These are phyloP conservation scores for Colletotrichum brevisporum DNA, from an alignment of 2,329 filamentous ascomycete species.

Conservation along the genomic window DNA sequence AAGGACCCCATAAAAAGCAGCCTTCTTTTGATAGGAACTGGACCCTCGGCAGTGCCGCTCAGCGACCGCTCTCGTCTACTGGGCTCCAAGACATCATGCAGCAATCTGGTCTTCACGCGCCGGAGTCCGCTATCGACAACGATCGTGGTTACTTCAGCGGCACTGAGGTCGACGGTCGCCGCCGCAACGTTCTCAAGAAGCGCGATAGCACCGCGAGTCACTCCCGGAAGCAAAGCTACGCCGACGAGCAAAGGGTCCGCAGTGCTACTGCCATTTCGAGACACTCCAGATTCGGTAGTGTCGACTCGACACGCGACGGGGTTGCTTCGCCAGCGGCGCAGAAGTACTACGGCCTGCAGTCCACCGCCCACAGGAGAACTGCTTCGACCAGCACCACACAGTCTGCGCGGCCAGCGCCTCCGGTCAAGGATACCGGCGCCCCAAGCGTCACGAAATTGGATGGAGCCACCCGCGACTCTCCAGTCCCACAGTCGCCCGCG, in stretches of 20 bases:
- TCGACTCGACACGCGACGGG: conserved; percentile 79
- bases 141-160: conserved; percentile 96
- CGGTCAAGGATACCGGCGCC: conserved; percentile 67
- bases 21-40: conserved; percentile 80
- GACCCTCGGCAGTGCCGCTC: conserved; percentile 70
- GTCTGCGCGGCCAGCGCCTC: conserved; percentile 64
- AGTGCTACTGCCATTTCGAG: conserved; percentile 76
- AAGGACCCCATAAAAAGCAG: conserved; percentile 71
- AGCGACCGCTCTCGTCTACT: conserved; percentile 67
- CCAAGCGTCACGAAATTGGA: conserved; percentile 75
- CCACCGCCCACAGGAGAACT: conserved; percentile 68
- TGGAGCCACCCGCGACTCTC: conserved; percentile 54
- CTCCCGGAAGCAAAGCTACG: conserved; percentile 81
- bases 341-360: conserved; percentile 75
- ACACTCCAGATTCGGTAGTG: conserved; percentile 84
- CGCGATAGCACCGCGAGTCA: conserved; percentile 72
- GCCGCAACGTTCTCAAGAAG: conserved; percentile 86
- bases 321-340: conserved; percentile 74
- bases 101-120: conserved; percentile 53
- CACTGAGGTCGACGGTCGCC: conserved; percentile 82
- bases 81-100: conserved; percentile 62
- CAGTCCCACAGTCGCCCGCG: conserved; percentile 59
- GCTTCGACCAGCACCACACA: conserved; percentile 72
- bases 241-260: conserved; percentile 79
- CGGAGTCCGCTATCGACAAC: conserved; percentile 71